A percentile compares a stretch with the other conserved stretches of the same genome.
Evolutionary conservation across 495 filamentous ascomycete genomes (phyloP).

Genomic region (Xanthoparmelia taractica): DNA sequence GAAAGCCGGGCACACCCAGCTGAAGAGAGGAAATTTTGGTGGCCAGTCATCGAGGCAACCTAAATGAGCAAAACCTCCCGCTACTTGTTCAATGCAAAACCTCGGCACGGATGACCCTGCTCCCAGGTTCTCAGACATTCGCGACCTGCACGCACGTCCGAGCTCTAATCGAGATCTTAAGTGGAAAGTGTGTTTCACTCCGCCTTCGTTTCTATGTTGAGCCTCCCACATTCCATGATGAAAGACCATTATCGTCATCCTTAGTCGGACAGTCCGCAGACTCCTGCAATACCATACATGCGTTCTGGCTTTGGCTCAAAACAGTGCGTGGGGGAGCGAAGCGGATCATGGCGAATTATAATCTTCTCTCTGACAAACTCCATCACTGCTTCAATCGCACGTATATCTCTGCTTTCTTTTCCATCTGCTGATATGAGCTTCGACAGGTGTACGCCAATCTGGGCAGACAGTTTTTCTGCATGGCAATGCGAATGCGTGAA

Average conservation of each 20-base stretch:
- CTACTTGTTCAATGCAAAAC: not conserved
- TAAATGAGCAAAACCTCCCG: not conserved
- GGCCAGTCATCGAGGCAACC: slow-evolving; percentile 18
- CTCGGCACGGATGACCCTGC: not conserved
- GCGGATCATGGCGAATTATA: slow-evolving; percentile 27
- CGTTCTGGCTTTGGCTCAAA: slow-evolving; percentile 15
- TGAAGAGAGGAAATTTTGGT: slow-evolving; percentile 23
- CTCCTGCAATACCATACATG: slow-evolving; percentile 13
- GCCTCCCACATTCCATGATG: slow-evolving; percentile 23
- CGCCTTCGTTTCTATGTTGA: not conserved
- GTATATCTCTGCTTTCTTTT: not conserved
- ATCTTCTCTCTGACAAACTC: slow-evolving; percentile 33
- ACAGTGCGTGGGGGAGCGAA: slow-evolving; percentile 16
- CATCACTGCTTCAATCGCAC: not conserved
- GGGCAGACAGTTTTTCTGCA: no score
- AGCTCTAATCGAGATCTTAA: not conserved
- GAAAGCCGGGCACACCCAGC: not conserved
- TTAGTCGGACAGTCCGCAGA: slow-evolving; percentile 29
- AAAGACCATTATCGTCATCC: slow-evolving; percentile 32
- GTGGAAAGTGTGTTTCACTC: not conserved
- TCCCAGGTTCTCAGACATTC: not conserved
- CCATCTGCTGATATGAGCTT: not conserved
- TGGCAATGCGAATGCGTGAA: not conserved
- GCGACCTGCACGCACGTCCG: not conserved
- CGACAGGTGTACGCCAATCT: not conserved